Base-by-base conservation (phyloP, 768 basidiomycete genomes). In the Leccinellum albellum region DNA sequence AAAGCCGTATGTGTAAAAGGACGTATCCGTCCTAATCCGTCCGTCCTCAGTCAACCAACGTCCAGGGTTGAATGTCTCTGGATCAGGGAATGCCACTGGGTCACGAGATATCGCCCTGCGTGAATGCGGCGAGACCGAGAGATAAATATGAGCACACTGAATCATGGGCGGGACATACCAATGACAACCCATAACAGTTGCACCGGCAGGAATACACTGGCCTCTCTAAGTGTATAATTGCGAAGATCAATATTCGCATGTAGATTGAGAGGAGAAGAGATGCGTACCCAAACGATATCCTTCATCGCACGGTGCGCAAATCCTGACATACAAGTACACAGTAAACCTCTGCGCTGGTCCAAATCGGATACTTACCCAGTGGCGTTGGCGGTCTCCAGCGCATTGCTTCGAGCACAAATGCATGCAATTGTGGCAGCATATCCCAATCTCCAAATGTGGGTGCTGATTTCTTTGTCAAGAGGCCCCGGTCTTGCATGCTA, bases 271-370 rank as follows among this genome's bases (percentile, higher is more conserved):
- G 23, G 9, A 13, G 10, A 50, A 9, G 17, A 48, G n/a, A 15
- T 53, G n/a, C 51, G 10, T 44, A 82, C 83, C 80, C 82, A 87
- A 20, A 82, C 65, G 42, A 88, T 77, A 56, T 87, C 85, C 53
- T 78, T 80, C 1, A 80, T 87, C 0, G 85, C 79, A 51, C 79
- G 78, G 58, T 88, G 87, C 0, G 82, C 73, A 50, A 86, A 82
- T 0, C 85, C 85, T 64, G 17, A 23, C 1, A 56, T 21, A 21
- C 14, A 47, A 21, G 32, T 5, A 20, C 35, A 35, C 2, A 15
- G 17, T 56, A 24, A 37, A 23, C 24, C 17, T 26, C 14, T 15
- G 26, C 8, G 12, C 15, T 7, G 8, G 15, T 14, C 21, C 24
- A 31, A 31, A 4, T 23, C 33, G 23, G 8, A 12, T 26, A 54